These are phyloP conservation scores for Dioscorea alata DNA, from an alignment of 106 monocot species.

Conservation along the genomic window DNA sequence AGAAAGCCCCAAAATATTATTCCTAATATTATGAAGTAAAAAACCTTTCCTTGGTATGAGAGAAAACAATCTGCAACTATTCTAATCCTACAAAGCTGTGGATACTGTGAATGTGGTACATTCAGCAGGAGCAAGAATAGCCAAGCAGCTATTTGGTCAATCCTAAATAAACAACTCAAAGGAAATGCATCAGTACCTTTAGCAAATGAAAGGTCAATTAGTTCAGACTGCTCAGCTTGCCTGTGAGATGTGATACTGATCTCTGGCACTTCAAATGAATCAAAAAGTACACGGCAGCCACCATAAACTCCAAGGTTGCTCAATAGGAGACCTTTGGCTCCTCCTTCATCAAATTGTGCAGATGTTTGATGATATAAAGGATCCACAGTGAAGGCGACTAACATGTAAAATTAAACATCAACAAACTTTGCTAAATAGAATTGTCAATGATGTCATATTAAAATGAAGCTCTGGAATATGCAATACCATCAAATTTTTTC, in stretches of 20 bases:
- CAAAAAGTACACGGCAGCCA: constrained; percentile 83
- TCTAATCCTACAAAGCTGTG: too few relatives aligned
- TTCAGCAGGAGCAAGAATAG: too few relatives aligned
- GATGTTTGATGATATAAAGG: constrained; percentile 99
- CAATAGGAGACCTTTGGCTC: constrained; percentile 89
- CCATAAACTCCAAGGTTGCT: constrained; percentile 94
- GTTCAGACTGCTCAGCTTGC: constrained; percentile 25
- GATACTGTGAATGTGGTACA: too few relatives aligned
- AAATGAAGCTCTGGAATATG: not conserved
- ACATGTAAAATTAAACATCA: constrained; percentile 9
- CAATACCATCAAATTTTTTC: constrained; percentile 93
- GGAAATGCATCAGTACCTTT: constrained; percentile 38
- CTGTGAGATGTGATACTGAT: constrained; percentile 41
- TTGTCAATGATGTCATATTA: not conserved
- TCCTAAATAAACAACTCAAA: too few relatives aligned
- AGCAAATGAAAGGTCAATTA: constrained; percentile 77
- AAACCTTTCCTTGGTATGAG: too few relatives aligned
- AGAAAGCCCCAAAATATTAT: too few relatives aligned
- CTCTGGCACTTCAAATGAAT: constrained; percentile 80
- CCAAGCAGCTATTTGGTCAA: too few relatives aligned
- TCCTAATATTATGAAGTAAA: too few relatives aligned
- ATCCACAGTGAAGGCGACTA: constrained; percentile 94
- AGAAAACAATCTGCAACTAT: too few relatives aligned
- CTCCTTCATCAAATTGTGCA: constrained; percentile 99
- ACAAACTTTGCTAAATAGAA: constrained; percentile 5